These are phyloP conservation scores for Macrotyloma uniflorum DNA, from an alignment of 306 rosid species.

Conservation along the genomic window DNA sequence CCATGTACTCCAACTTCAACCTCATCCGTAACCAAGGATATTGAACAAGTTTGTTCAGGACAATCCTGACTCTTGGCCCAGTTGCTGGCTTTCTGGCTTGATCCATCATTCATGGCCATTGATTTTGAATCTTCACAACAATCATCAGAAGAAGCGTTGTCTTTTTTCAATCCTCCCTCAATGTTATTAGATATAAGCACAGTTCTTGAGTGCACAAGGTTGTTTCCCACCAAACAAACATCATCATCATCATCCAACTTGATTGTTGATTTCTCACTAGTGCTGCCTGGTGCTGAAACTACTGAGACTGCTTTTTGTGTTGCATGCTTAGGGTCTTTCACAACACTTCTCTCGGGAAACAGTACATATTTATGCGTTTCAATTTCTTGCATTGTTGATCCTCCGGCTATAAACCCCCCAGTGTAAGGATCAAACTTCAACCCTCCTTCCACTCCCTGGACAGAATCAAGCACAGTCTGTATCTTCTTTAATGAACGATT, in stretches of 20 bases:
- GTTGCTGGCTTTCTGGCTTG: conserved; percentile 34
- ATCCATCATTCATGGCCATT: conserved; percentile 47
- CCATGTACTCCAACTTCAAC: conserved; percentile 47
- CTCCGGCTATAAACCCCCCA: conserved; percentile 75
- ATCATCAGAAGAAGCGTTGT: conserved; percentile 37
- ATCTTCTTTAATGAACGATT: conserved; percentile 86
- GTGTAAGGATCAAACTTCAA: conserved; percentile 80
- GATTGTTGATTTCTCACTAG: conserved; percentile 36
- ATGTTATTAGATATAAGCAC: conserved; percentile 33
- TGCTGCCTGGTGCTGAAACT: conserved; percentile 33
- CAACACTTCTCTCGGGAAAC: conserved; percentile 50
- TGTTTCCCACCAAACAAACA: conserved; percentile 35
- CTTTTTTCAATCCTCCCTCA: conserved; percentile 46
- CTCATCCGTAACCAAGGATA: conserved; percentile 53
- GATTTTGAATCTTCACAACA: conserved; percentile 52
- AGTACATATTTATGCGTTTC: conserved; percentile 44
- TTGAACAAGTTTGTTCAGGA: conserved; percentile 48
- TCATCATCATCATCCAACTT: conserved; percentile 61
- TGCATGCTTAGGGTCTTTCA: conserved; percentile 32
- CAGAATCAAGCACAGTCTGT: conserved; percentile 88
- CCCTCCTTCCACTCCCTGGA: conserved; percentile 87
- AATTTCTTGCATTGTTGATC: conserved; percentile 60
- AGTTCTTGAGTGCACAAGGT: conserved; percentile 24
- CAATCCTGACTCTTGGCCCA: conserved; percentile 36
- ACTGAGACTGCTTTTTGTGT: conserved; percentile 34